phyloP scores from a whole-genome alignment of 2,329 filamentous ascomycete species.

The Alternaria alternata region DNA sequence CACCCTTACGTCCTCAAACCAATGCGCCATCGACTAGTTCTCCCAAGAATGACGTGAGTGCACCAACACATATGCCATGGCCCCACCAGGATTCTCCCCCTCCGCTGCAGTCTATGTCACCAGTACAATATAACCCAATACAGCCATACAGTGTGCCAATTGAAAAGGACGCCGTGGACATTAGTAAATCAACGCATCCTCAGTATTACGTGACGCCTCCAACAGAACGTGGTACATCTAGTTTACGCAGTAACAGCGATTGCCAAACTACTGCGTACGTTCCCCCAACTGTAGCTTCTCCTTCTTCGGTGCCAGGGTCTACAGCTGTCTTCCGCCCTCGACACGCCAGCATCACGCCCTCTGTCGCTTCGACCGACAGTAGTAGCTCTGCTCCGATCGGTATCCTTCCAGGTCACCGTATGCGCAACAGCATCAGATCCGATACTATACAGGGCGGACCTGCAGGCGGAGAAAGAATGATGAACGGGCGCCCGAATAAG shows the following conservation, averaged over 20 bases:
- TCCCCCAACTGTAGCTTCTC: neutral
- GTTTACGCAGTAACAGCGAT: neutral
- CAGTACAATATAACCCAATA: neutral
- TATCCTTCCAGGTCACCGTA: slow-evolving; percentile 19
- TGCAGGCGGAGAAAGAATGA: slow-evolving; percentile 34
- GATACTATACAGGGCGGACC: slow-evolving; percentile 30
- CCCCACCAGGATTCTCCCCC: slow-evolving; percentile 6
- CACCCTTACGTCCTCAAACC: slow-evolving; percentile 17
- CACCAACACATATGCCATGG: slow-evolving; percentile 12
- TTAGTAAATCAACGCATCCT: neutral
- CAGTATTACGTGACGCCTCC: neutral
- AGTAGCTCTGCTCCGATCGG: slow-evolving; percentile 23
- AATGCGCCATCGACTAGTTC: slow-evolving; percentile 1
- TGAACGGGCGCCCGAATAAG: slow-evolving; percentile 49
- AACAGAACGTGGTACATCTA: slow-evolving; percentile 3
- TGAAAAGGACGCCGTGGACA: neutral
- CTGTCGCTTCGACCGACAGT: slow-evolving; percentile 30
- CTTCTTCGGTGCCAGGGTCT: neutral
- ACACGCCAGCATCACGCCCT: slow-evolving; percentile 19
- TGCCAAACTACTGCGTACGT: slow-evolving; percentile 4
- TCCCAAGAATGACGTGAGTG: neutral
- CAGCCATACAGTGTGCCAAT: slow-evolving; percentile 6
- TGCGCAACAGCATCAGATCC: slow-evolving; percentile 21
- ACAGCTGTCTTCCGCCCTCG: slow-evolving; percentile 7
- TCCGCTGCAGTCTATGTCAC: neutral